Base-by-base conservation (phyloP, 1,284 basidiomycete genomes). In the Anthracocystis panici-leucophaei region DNA sequence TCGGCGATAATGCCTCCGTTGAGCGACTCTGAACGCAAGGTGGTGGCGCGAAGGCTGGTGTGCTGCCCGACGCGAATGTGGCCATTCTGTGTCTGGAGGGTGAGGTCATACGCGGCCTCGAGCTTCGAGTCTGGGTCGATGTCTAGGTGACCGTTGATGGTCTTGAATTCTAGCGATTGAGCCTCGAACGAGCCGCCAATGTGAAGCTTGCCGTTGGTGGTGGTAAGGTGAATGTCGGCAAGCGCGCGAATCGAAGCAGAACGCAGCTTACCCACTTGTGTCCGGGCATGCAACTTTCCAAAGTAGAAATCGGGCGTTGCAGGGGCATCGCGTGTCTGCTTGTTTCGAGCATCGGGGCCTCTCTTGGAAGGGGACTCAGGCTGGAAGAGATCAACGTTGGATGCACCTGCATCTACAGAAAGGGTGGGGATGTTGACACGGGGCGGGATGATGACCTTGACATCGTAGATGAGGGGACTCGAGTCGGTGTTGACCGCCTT, bases 371-470 rank as follows among this genome's bases (percentile, higher is more conserved):
- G 33, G 16, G 56, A 18, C 3, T 42, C 8, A 5, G 55, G 16
- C 27, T 65, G 51, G 51, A 77, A 74, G 49, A 77, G 64, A 31
- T 77, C 64, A 38, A 77, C 62, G 44, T 69, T 64, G 51, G 69
- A 74, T 5, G 75, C 70, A 23, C 75, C 69, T 8, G 71, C 64
- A 40, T 77, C 69, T 45, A 72, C 49, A 8, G 65, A 72, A 18
- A 77, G 62, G 3, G 65, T 71, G 12, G 75, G 71, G 25, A 77
- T 60, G 51, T 73, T 75, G 63, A 71, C 40, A 38, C 52, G 61
- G 0, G 63, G 62, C n/a, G 80, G 80, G 31, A 81, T 54, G 49
- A 75, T 68, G 41, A 81, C 60, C 46, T 68, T 72, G 52, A 81
- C 65, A 21, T 81, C 75, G 49, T 69, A 81, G 46, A 69, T 55